These are phyloP conservation scores for Viola odorata DNA, from an alignment of 345 rosid genomes.

Conservation along the genomic window DNA sequence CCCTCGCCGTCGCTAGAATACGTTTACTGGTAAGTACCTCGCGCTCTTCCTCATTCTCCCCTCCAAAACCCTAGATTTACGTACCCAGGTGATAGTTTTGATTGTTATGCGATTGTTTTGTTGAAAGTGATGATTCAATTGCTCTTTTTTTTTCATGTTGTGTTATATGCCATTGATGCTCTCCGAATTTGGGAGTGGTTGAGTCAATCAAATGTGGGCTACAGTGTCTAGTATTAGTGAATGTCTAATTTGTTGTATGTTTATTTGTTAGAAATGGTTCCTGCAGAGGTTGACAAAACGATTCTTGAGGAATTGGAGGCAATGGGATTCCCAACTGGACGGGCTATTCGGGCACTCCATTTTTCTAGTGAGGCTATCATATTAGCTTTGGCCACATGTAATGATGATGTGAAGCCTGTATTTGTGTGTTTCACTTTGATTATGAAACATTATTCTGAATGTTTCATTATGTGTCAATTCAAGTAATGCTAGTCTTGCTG, in stretches of 20 bases:
- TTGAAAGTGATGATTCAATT: no score
- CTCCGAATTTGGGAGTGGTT: no score
- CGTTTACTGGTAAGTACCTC: no score
- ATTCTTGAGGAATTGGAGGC: conserved; percentile 80
- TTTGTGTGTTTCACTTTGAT: not conserved
- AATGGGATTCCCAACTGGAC: conserved; percentile 76
- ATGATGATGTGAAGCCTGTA: not conserved
- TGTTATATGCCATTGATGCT: no score
- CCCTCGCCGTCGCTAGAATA: no score
- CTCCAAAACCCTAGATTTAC: no score
- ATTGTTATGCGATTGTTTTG: no score
- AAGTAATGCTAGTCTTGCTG: conserved; percentile 84
- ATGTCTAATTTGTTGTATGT: not conserved
- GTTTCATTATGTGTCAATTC: conserved; percentile 18
- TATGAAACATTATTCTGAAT: conserved; percentile 1
- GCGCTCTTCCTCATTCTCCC: no score
- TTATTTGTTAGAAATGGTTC: conserved; percentile 63
- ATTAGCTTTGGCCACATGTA: not conserved
- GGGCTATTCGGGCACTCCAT: conserved; percentile 92
- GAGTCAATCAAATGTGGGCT: no score
- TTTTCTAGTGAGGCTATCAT: conserved; percentile 54
- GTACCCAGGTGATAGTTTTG: no score
- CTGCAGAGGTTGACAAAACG: conserved; percentile 74
- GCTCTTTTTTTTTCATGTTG: not conserved
- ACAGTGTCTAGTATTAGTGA: not conserved